Evolutionary conservation across 2,329 filamentous ascomycete species (phyloP).

Genomic region (Volutella citrinella): DNA sequence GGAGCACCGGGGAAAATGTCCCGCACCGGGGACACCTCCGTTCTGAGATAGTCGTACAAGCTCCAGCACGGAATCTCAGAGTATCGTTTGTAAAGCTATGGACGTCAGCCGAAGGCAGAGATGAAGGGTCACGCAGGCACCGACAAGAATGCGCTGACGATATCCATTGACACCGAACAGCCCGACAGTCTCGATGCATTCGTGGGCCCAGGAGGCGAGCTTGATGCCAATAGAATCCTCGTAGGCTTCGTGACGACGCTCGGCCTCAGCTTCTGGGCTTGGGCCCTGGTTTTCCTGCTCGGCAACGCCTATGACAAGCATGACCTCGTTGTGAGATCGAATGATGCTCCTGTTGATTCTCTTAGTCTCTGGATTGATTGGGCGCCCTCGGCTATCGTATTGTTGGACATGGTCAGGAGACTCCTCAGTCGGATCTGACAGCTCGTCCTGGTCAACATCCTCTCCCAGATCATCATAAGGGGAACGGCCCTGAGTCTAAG

Average conservation of each 20-base stretch:
- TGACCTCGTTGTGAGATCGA: conserved; percentile 60
- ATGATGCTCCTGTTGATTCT: conserved; percentile 55
- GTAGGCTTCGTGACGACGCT: conserved; percentile 43
- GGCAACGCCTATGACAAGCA: conserved; percentile 60
- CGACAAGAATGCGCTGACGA: conserved; percentile 52
- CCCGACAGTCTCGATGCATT: conserved; percentile 38
- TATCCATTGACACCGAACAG: conserved; percentile 53
- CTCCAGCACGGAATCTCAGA: conserved; percentile 47
- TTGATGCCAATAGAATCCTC: conserved; percentile 46
- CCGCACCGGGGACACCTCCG: conserved; percentile 27
- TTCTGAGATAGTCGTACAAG: conserved; percentile 30
- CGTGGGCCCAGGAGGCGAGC: conserved; percentile 31
- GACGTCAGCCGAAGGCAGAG: conserved; percentile 8
- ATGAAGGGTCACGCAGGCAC: conserved; percentile 7
- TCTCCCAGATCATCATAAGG: conserved; percentile 57
- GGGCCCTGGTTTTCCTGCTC: conserved; percentile 49
- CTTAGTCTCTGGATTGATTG: conserved; percentile 53
- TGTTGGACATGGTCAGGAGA: conserved; percentile 39
- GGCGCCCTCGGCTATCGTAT: conserved; percentile 55
- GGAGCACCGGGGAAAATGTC: conserved; percentile 33
- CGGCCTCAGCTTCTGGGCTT: conserved; percentile 38
- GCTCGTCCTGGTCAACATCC: conserved; percentile 39
- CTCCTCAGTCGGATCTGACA: conserved; percentile 21
- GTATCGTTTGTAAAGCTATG: conserved; percentile 50
- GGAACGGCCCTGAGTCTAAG: conserved; percentile 59